Conservation (phyloP, 768 basidiomycete genomes). For the Pulveroboletus ravenelii region DNA sequence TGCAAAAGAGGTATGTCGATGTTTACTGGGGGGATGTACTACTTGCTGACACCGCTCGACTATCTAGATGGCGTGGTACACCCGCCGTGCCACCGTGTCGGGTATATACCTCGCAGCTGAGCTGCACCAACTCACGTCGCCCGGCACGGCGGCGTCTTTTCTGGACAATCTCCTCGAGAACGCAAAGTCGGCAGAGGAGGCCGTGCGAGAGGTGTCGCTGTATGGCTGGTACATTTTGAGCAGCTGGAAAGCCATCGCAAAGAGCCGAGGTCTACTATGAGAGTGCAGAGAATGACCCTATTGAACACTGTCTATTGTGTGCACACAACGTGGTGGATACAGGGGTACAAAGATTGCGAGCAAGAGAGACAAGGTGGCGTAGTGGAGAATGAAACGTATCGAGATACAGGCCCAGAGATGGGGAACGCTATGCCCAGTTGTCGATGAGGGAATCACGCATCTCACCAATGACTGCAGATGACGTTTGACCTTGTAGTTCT, state of each 20-base stretch:
- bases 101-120: slow-evolving; percentile 73
- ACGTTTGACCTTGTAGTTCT: slow-evolving; percentile 85
- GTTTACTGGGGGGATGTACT: neutral
- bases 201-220: slow-evolving; percentile 47
- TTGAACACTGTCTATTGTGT: slow-evolving; percentile 12
- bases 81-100: slow-evolving; percentile 59
- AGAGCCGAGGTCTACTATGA: slow-evolving; percentile 56
- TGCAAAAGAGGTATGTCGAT: slow-evolving; percentile 50
- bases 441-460: slow-evolving; percentile 90
- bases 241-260: slow-evolving; percentile 70
- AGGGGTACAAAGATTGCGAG: slow-evolving; percentile 20
- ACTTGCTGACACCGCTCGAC: neutral
- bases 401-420: neutral
- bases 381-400: neutral
- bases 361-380: slow-evolving; percentile 2
- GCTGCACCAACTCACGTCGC: slow-evolving; percentile 78
- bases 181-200: slow-evolving; percentile 40
- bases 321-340: slow-evolving; percentile 10
- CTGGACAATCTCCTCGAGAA: slow-evolving; percentile 58
- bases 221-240: slow-evolving; percentile 59
- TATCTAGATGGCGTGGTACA: slow-evolving; percentile 66
- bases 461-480: slow-evolving; percentile 79
- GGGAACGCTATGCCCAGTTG: slow-evolving; percentile 64
- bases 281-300: neutral
- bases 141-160: slow-evolving; percentile 60